Base-by-base conservation (phyloP, 1,284 basidiomycete genomes). In the Thelephora terrestris region DNA sequence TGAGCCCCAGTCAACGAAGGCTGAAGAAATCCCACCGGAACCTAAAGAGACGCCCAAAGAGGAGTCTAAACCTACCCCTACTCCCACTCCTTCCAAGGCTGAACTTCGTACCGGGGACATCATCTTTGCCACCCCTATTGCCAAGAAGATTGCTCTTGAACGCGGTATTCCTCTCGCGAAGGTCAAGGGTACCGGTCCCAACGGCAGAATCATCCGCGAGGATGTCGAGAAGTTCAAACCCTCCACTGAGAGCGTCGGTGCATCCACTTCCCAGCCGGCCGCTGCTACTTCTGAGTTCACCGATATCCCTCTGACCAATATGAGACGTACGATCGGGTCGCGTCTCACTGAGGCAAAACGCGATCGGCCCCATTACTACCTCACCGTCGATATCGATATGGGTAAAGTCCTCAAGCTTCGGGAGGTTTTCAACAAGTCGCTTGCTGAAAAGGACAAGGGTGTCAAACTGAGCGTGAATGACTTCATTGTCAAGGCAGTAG, bases 381-480 rank as follows among this genome's bases (percentile, higher is more conserved):
- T 99, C 58, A 97, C 95, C 12, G 78, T 91, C 48, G 91, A 98
- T 62, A 78, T 99, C 66, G 88, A 91, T 72, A 97, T 99, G 93
- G 93, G 92, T 76, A 93, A 92, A 71, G 85, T 95, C 25, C 66
- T 89, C 63, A 97, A 97, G 71, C 78, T 99, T 53, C 79, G 95
- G 50, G 83, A 94, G 67, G 85, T 98, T 53, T 99, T 99, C 75
- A 99, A 99, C 78, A 86, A 86, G 64, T 77, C 85, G 34, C 67
- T 91, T 42, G 79, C 78, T 39, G 92, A 93, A 62, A 85, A 87
- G 69, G 85, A 89, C 64, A 86, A 85, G 60, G 73, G 77, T 52
- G 80, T 82, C 46, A 99, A 99, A 75, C 79, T 99, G 52, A 94
- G 90, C 55, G 91, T 99, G 51, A 97, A 98, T 66, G 96, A 99